Base-by-base conservation (phyloP, 2,329 filamentous ascomycete genomes). In the Biscogniauxia sp. region DNA sequence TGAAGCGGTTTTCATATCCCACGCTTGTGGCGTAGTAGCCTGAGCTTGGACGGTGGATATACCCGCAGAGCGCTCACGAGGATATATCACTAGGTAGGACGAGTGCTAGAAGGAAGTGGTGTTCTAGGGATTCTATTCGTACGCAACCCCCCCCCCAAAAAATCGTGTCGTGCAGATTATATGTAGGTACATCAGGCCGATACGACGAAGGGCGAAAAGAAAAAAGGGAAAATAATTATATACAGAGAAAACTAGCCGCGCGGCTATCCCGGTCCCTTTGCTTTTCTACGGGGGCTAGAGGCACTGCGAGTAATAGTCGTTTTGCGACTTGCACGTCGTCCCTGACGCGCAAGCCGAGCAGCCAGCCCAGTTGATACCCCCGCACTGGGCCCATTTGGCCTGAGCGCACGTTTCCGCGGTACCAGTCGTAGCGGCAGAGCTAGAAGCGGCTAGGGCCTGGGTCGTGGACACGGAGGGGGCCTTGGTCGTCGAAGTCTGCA, bases 261-360 rank as follows among this genome's bases (percentile, higher is more conserved):
- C 17, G 3, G 23, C 23, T 23, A 5, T 23, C 23, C 23, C 23
- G 23, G 19, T 6, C n/a, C 17, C 17, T 23, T 23, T 23, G 5
- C 37, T 45, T 45, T 45, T 17, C 50, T n/a, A n/a, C n/a, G n/a
- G n/a, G 3, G 20, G 19, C 20, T 59, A 74, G 28, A 72, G 54
- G 62, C 75, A 77, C 62, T 77, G 75, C 6, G 68, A 74, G 56
- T 76, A 76, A 52, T 70, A 77, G 5, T 71, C 66, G 53, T 75
- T 76, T 11, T 60, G 53, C n/a, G 58, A 57, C 28, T 67, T 64
- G 64, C 76, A 78, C 6, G 73, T 73, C 20, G 62, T 70, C 5
- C 73, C 74, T 4, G 70, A 61, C 5, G 68, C 69, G 61, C 76
- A 78, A 6, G 60, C 63, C 0, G 70, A 73, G 61, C 75, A 72